These are phyloP conservation scores for Diutina catenulata DNA, from an alignment of 1,139 yeast genomes.

Conservation along the genomic window DNA sequence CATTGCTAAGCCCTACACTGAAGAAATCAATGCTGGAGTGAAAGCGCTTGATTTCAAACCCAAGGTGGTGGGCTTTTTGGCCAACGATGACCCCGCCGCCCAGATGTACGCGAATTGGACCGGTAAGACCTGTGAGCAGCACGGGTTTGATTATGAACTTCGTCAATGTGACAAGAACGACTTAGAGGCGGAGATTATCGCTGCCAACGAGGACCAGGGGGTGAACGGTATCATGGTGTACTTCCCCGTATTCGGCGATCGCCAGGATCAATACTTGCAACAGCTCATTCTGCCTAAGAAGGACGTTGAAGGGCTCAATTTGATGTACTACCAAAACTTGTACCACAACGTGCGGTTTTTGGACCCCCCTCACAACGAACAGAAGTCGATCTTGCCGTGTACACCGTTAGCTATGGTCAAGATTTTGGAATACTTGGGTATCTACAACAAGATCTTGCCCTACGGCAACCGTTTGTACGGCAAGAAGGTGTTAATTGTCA, in stretches of 20 bases:
- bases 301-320: conserved; percentile 93
- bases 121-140: conserved; percentile 71
- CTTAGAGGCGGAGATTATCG: conserved; percentile 69
- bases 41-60: conserved; percentile 44
- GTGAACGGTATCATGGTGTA: conserved; percentile 97
- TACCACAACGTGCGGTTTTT: conserved; percentile 83
- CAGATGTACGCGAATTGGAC: conserved; percentile 95
- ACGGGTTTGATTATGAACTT: conserved; percentile 79
- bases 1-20: conserved; percentile 70
- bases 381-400: conserved; percentile 87
- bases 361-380: conserved; percentile 52
- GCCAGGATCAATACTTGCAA: conserved; percentile 90
- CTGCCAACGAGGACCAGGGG: conserved; percentile 64
- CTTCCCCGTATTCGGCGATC: conserved; percentile 92
- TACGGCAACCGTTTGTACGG: conserved; percentile 92
- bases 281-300: conserved; percentile 80
- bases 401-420: conserved; percentile 93
- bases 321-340: conserved; percentile 82
- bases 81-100: conserved; percentile 92
- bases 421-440: conserved; percentile 79
- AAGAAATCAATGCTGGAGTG: conserved; percentile 58
- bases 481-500: conserved; percentile 78
- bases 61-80: conserved; percentile 77
- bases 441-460: conserved; percentile 68
- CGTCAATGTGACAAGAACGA: conserved; percentile 67